Conservation (phyloP, 306 rosid genomes). For the Castanospermum australe region DNA sequence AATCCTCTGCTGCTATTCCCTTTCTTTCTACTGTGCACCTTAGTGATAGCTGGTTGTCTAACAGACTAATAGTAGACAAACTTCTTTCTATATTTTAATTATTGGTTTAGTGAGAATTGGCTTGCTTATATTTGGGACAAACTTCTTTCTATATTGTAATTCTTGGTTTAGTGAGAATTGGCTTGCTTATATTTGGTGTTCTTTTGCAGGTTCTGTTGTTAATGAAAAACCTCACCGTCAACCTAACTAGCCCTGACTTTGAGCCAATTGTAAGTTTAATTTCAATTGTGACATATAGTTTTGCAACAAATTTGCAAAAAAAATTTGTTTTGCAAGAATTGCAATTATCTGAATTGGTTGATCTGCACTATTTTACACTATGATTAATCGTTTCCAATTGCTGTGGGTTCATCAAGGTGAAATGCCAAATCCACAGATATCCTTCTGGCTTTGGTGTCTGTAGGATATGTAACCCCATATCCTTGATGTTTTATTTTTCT, state of each 20-base stretch:
- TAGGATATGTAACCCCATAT: neutral
- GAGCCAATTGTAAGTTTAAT: conserved; percentile 62
- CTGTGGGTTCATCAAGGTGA: neutral
- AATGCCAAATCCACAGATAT: neutral
- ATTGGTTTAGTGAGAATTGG: neutral
- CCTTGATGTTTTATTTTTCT: neutral
- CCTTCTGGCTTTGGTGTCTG: neutral
- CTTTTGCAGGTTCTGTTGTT: conserved; percentile 78
- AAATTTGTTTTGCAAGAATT: neutral
- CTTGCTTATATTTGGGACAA: neutral
- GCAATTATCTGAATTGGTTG: conserved; percentile 13
- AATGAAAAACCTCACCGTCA: conserved; percentile 72
- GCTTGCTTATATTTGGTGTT: conserved; percentile 16
- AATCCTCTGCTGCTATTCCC: too few species aligned
- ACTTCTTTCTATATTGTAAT: neutral
- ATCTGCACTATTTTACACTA: neutral
- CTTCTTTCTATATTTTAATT: neutral
- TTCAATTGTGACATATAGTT: neutral
- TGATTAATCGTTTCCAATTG: neutral
- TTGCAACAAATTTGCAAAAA: conserved; percentile 1
- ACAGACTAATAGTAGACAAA: neutral
- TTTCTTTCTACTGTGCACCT: too few species aligned
- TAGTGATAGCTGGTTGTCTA: too few species aligned
- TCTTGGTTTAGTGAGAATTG: neutral
- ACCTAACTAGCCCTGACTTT: conserved; percentile 68